These are phyloP conservation scores for Chaetomium sp. DNA, from an alignment of 2,329 filamentous ascomycete species.

Conservation along the genomic window DNA sequence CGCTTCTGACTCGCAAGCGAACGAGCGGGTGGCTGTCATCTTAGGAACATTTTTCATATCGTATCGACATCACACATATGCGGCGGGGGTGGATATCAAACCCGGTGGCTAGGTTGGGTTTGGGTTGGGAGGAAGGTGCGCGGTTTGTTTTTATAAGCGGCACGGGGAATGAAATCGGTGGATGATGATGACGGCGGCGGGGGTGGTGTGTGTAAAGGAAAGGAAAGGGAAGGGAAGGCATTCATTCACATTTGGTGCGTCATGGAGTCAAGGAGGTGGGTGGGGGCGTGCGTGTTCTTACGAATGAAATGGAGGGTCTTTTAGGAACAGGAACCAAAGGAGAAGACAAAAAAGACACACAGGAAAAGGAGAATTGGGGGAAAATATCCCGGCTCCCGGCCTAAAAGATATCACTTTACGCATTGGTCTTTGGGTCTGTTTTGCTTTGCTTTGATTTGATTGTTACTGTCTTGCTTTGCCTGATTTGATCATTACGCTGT, in stretches of 20 bases:
- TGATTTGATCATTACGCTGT: no score
- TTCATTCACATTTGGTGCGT: slow-evolving; percentile 15
- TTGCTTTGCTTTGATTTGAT: no score
- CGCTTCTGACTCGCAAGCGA: not conserved
- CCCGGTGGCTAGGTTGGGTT: not conserved
- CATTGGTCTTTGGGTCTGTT: no score
- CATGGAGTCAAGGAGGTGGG: slow-evolving; percentile 18
- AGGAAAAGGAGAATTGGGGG: no score
- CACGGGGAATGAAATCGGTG: no score
- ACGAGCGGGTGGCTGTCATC: not conserved
- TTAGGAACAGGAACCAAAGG: slow-evolving; percentile 20
- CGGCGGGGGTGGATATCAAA: slow-evolving; percentile 8
- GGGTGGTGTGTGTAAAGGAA: no score
- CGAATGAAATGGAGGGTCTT: slow-evolving; percentile 7
- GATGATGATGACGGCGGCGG: no score
- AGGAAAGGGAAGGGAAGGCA: slow-evolving; percentile 1
- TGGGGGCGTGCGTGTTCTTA: not conserved
- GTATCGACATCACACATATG: slow-evolving; percentile 7
- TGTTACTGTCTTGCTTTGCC: no score
- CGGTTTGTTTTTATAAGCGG: no score
- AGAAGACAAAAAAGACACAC: slow-evolving; percentile 14
- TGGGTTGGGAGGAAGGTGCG: no score
- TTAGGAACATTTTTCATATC: slow-evolving; percentile 6
- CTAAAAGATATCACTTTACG: no score
- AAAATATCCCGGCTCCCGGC: no score